Base-by-base conservation (phyloP, 2,329 filamentous ascomycete species). In the Cercospora sesami region DNA sequence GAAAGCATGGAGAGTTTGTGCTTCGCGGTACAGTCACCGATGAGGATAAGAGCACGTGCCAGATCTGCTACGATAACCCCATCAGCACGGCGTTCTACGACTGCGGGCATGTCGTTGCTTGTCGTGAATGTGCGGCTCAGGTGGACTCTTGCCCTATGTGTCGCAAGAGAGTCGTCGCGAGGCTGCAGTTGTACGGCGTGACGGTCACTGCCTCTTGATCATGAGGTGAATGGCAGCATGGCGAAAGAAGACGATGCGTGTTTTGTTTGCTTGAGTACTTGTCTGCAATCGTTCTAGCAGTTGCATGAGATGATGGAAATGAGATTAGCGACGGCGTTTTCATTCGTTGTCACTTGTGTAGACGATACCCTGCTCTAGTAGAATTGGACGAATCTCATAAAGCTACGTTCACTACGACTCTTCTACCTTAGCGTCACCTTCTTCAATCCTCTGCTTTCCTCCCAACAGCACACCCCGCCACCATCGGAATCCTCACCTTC, bases 41-140 rank as follows among this genome's bases (percentile, higher is more conserved):
- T 64, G 86, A 89, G 66, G 85, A 87, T 69, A 83, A 85, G 76
- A 81, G 84, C 57, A 75, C 86, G 5, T 90, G 87, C 75, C 82
- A 86, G 66, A 89, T 90, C 66, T 90, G 87, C 79, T 89, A 86
- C 77, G 83, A 85, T n/a, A 83, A 84, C 55, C 83, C 84, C 51
- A 85, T 87, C 64, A 85, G 87, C 68, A 85, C 86, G 4, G 82
- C 87, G 6, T 89, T 90, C 75, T 87, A 86, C 71, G 86, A 87
- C 70, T 90, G 87, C 71, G 87, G 87, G 0, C 87, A 90, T 73
- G 85, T 89, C 18, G 84, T 87, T 57, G 85, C 87, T 3, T 90
- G 87, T 70, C 78, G 86, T 66, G 79, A 79, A n/a, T 90, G 87
- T 73, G 87, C 87, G 12, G 81, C 81, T 61, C 82, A 86, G 74